Evolutionary conservation across 306 rosid species (phyloP).

Genomic region (Castanea mollissima): DNA sequence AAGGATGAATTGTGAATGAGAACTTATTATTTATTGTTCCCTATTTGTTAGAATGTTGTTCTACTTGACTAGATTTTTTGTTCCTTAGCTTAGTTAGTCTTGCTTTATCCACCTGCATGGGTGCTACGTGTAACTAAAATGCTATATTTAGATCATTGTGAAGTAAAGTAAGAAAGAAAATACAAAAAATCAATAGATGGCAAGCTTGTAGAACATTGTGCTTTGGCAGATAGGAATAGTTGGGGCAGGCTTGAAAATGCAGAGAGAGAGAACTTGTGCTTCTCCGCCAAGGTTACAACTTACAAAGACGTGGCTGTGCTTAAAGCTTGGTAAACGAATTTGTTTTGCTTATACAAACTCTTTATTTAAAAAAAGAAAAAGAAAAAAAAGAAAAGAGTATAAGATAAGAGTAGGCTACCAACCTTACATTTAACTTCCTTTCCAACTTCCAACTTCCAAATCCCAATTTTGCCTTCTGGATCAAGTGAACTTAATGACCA

Average conservation of each 20-base stretch:
- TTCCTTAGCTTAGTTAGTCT: not conserved
- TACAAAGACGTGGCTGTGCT: conserved; percentile 13
- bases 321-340: conserved; percentile 26
- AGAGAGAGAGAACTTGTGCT: not conserved
- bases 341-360: conserved; percentile 11
- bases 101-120: not conserved
- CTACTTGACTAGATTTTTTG: not conserved
- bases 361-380: not conserved
- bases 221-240: conserved; percentile 21
- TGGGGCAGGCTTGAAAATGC: conserved; percentile 52
- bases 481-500: not conserved
- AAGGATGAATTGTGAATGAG: too few species aligned
- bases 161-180: not conserved
- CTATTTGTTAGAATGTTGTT: too few species aligned
- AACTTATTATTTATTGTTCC: too few species aligned
- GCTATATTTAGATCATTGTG: too few species aligned
- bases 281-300: conserved; percentile 12
- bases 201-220: not conserved
- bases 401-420: conserved; percentile 69
- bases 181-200: not conserved
- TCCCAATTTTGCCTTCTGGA: conserved; percentile 21
- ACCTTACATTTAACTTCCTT: conserved; percentile 46
- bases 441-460: conserved; percentile 21
- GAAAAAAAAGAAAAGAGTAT: not conserved
- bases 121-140: not conserved